Conservation (phyloP, 2,329 filamentous ascomycete species). For the Pseudogymnoascus sp. region DNA sequence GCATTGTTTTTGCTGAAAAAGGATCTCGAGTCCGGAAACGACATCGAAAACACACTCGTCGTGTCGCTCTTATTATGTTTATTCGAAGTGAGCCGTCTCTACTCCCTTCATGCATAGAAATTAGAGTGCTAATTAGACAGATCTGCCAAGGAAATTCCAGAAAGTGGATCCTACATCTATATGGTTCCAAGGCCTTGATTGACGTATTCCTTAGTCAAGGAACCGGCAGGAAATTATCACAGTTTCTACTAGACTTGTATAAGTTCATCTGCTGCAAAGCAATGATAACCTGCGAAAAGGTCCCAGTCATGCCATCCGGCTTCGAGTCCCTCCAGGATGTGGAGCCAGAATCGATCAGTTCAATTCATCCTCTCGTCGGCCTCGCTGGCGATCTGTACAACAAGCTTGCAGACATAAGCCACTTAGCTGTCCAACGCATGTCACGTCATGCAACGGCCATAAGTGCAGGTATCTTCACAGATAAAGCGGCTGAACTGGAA, state of each 20-base stretch:
- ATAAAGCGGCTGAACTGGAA: neutral
- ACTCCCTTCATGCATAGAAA: neutral
- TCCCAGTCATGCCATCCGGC: neutral
- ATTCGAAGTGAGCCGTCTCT: constrained; percentile 4
- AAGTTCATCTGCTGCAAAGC: constrained; percentile 8
- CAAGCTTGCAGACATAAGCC: neutral
- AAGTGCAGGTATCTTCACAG: neutral
- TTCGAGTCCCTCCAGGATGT: neutral
- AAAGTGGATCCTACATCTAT: constrained; percentile 9
- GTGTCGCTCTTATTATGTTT: constrained; percentile 8
- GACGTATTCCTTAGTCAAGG: neutral
- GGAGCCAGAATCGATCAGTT: neutral
- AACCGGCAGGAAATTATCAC: neutral
- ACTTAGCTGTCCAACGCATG: neutral
- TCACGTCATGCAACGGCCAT: neutral
- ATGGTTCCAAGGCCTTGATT: constrained; percentile 8
- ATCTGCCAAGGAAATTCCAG: constrained; percentile 9
- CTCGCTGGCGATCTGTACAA: constrained; percentile 6
- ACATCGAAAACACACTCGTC: neutral
- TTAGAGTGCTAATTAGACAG: neutral
- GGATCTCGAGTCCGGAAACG: neutral
- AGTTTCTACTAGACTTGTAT: constrained; percentile 7
- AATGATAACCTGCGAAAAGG: neutral
- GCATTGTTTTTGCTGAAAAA: constrained; percentile 7
- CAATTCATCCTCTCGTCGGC: constrained; percentile 7